Evolutionary conservation across 1,139 yeast genomes (phyloP).

Genomic region (Yamadazyma buinensis): DNA sequence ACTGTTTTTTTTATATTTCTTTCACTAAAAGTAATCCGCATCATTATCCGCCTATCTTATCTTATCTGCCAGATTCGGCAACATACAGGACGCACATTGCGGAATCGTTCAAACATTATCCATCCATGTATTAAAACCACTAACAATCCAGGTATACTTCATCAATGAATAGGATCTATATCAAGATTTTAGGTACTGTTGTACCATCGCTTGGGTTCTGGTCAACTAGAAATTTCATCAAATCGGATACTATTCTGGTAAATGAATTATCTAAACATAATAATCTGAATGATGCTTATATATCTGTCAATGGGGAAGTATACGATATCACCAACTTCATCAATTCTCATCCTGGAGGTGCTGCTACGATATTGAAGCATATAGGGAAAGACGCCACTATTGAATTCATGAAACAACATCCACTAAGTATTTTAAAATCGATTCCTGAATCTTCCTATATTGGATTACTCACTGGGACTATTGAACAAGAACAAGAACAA

Average conservation of each 20-base stretch:
- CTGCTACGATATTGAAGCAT: constrained; percentile 18
- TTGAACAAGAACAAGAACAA: constrained; percentile 9
- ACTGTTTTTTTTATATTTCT: too few relatives aligned
- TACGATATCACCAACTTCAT: constrained; percentile 26
- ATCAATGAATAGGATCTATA: neutral
- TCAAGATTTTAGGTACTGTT: too few relatives aligned
- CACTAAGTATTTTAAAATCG: constrained; percentile 9
- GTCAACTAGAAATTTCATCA: neutral
- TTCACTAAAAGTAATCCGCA: too few relatives aligned
- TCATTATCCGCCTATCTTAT: too few relatives aligned
- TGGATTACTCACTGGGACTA: constrained; percentile 13
- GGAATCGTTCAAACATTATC: too few relatives aligned
- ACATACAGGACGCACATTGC: too few relatives aligned
- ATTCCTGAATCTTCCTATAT: constrained; percentile 11
- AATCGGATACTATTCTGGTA: too few relatives aligned
- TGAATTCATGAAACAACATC: constrained; percentile 9
- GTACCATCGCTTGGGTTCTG: too few relatives aligned
- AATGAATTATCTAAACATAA: too few relatives aligned
- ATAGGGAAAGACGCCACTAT: constrained; percentile 26
- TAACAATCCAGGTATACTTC: neutral
- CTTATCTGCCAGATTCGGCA: too few relatives aligned
- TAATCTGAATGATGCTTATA: constrained; percentile 15
- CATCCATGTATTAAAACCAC: too few relatives aligned
- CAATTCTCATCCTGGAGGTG: constrained; percentile 25
- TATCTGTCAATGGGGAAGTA: constrained; percentile 23